These are phyloP conservation scores for Claviceps humidiphila DNA, from an alignment of 2,329 filamentous ascomycete genomes.

Conservation along the genomic window DNA sequence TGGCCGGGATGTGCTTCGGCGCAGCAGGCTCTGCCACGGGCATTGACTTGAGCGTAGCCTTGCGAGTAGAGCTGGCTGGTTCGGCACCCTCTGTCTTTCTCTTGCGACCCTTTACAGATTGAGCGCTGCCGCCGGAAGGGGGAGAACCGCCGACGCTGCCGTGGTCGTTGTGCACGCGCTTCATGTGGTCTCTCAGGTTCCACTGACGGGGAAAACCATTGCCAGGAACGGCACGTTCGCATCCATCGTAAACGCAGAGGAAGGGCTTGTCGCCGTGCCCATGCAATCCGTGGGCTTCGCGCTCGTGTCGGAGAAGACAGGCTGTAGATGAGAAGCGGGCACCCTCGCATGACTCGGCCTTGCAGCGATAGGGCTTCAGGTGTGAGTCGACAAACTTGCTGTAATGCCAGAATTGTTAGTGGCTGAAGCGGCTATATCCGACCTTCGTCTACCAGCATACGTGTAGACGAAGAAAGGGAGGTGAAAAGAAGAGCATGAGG, in stretches of 20 bases:
- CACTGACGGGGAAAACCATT: slow-evolving; percentile 90
- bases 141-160: slow-evolving; percentile 30
- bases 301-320: slow-evolving; percentile 85
- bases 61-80: slow-evolving; percentile 28
- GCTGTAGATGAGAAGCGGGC: slow-evolving; percentile 90
- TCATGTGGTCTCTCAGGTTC: slow-evolving; percentile 97
- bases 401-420: slow-evolving; percentile 2
- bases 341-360: slow-evolving; percentile 68
- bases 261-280: slow-evolving; percentile 89
- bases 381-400: slow-evolving; percentile 98
- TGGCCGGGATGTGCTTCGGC: slow-evolving; percentile 17
- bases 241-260: slow-evolving; percentile 76
- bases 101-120: slow-evolving; percentile 39
- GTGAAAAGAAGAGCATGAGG: background rate
- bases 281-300: slow-evolving; percentile 91
- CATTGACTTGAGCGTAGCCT: slow-evolving; percentile 32
- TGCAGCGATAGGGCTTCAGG: slow-evolving; percentile 92
- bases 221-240: slow-evolving; percentile 67
- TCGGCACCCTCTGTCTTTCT: slow-evolving; percentile 41
- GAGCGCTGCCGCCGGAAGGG: slow-evolving; percentile 17
- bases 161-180: slow-evolving; percentile 68
- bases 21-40: slow-evolving; percentile 16
- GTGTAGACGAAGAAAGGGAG: background rate
- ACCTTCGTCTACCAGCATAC: too few species aligned
- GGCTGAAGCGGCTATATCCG: too few species aligned